Conservation (phyloP, 805 yeast species). For the Kuraishia borneana region DNA sequence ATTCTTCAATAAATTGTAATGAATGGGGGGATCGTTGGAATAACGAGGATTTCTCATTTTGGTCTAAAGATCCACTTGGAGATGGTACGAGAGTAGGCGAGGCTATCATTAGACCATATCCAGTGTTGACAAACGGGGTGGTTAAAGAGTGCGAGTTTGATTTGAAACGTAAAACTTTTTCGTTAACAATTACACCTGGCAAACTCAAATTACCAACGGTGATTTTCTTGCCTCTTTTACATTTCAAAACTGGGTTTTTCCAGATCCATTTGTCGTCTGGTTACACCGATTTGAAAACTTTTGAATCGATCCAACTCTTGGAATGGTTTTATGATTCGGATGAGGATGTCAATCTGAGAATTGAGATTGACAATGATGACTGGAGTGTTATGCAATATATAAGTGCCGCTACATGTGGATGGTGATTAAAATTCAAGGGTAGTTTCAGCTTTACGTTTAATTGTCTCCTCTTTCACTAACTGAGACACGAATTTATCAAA, state of each 20-base stretch:
- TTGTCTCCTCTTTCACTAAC: slow-evolving; percentile 44
- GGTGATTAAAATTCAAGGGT: slow-evolving; percentile 3
- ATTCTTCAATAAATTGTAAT: slow-evolving; percentile 63
- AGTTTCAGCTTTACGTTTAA: slow-evolving; percentile 22
- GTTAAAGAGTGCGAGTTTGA: slow-evolving; percentile 50
- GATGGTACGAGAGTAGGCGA: slow-evolving; percentile 63
- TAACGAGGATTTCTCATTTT: slow-evolving; percentile 85
- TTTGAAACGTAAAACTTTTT: slow-evolving; percentile 32
- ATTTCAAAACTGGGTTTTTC: neutral
- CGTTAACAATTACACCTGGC: slow-evolving; percentile 19
- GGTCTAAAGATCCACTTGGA: slow-evolving; percentile 50
- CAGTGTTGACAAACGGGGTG: slow-evolving; percentile 51
- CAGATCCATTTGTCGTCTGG: neutral
- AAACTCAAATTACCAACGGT: neutral
- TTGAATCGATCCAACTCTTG: neutral
- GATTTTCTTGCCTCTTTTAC: slow-evolving; percentile 1
- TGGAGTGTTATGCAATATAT: neutral
- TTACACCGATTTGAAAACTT: neutral
- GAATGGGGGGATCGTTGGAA: slow-evolving; percentile 90
- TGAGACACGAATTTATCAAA: slow-evolving; percentile 54
- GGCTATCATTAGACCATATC: slow-evolving; percentile 72
- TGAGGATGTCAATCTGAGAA: neutral
- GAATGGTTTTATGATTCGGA: slow-evolving; percentile 1
- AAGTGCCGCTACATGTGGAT: slow-evolving; percentile 1
- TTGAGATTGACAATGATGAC: neutral